Conservation (phyloP, 116 monocot species). For the Phalaenopsis hybrid region DNA sequence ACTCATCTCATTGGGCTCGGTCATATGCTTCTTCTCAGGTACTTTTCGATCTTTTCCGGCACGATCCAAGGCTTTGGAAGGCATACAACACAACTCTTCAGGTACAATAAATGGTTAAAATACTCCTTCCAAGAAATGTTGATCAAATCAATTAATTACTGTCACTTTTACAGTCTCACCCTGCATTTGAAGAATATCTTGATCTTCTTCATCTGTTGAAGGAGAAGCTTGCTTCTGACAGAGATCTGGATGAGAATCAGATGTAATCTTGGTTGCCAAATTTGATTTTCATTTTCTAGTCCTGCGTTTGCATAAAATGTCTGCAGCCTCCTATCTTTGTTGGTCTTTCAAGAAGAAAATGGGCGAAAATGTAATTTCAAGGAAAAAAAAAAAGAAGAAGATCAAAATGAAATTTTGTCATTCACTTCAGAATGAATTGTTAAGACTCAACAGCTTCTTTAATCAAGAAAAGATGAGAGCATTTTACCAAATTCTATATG, state of each 20-base stretch:
- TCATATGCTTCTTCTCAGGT: constrained; percentile 41
- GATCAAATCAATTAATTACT: neutral
- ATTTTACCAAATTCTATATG: no score
- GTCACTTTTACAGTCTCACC: constrained; percentile 57
- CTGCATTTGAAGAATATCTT: constrained; percentile 75
- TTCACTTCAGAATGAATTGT: no score
- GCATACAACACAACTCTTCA: constrained; percentile 86
- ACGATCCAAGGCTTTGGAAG: constrained; percentile 86
- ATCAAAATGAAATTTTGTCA: no score
- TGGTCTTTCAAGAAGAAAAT: neutral
- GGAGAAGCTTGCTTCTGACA: constrained; percentile 61
- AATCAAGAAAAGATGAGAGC: no score
- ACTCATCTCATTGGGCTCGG: neutral
- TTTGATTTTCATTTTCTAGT: neutral
- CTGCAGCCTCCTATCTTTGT: neutral
- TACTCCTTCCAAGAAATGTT: neutral
- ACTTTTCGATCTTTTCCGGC: constrained; percentile 86
- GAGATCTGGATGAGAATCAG: constrained; percentile 14
- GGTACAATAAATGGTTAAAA: constrained; percentile 22
- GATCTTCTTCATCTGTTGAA: constrained; percentile 72
- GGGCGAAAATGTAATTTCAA: no score
- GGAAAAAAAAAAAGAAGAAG: no score
- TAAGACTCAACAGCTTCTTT: no score
- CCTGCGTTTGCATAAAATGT: neutral
- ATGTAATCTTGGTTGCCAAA: neutral